Percentiles rank a stretch among this genome's conserved stretches.
Evolutionary conservation across 495 filamentous ascomycete genomes (phyloP).

Genomic region (Aspergillus egyptiacus): DNA sequence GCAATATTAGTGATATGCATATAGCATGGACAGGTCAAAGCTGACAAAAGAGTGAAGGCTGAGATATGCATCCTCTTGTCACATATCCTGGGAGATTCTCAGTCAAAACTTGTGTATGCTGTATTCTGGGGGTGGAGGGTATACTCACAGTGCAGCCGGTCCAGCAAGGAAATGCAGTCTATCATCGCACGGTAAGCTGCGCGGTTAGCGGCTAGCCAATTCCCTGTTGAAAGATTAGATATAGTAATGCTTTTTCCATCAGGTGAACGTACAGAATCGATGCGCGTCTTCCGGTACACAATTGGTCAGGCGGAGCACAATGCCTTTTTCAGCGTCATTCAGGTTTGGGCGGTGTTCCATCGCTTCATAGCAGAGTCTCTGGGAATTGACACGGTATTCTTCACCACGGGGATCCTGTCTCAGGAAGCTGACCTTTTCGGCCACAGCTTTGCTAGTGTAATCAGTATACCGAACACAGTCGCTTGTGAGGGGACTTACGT

Average conservation of each 20-base stretch:
- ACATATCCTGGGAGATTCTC: background rate
- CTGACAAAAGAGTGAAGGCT: background rate
- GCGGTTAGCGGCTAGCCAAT: slow-evolving; percentile 15
- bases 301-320: slow-evolving; percentile 5
- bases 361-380: slow-evolving; percentile 14
- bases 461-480: background rate
- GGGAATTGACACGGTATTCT: slow-evolving; percentile 9
- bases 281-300: slow-evolving; percentile 15
- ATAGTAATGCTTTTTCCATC: background rate
- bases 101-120: background rate
- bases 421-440: slow-evolving; percentile 16
- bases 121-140: background rate
- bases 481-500: slow-evolving; percentile 9
- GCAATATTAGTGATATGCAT: no score
- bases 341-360: slow-evolving; percentile 12
- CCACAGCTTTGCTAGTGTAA: slow-evolving; percentile 14
- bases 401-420: slow-evolving; percentile 13
- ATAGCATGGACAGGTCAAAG: background rate
- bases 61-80: background rate
- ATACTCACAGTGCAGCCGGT: slow-evolving; percentile 6
- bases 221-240: slow-evolving; percentile 10
- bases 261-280: slow-evolving; percentile 16
- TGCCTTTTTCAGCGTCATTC: slow-evolving; percentile 10
- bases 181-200: slow-evolving; percentile 19
- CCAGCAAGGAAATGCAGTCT: slow-evolving; percentile 15